Evolutionary conservation across 2,329 filamentous ascomycete genomes (phyloP).

Genomic region (Claviceps sp.): DNA sequence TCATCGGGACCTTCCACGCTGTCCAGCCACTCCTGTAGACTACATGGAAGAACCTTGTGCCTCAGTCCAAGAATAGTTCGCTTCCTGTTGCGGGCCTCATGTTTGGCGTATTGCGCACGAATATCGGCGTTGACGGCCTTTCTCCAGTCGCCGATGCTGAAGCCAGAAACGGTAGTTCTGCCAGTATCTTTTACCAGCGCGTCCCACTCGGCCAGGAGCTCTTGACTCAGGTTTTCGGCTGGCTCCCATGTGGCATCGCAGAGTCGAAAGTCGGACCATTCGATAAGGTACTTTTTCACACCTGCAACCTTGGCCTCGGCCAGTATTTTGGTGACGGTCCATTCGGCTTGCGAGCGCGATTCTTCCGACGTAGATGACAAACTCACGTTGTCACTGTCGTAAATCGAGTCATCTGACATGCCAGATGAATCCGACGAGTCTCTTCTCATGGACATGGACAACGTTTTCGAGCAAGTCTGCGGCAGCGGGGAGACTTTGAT

Average conservation of each 20-base stretch:
- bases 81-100: slow-evolving; percentile 29
- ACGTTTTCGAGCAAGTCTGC: not conserved
- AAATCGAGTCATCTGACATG: not conserved
- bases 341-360: slow-evolving; percentile 27
- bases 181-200: slow-evolving; percentile 23
- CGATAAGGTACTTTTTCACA: slow-evolving; percentile 19
- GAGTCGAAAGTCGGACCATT: slow-evolving; percentile 24
- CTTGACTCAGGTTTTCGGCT: slow-evolving; percentile 24
- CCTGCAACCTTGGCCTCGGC: slow-evolving; percentile 25
- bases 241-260: slow-evolving; percentile 38
- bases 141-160: slow-evolving; percentile 26
- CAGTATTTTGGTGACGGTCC: slow-evolving; percentile 37
- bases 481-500: not conserved
- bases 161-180: slow-evolving; percentile 19
- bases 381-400: slow-evolving; percentile 16
- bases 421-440: not conserved
- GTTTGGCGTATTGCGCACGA: slow-evolving; percentile 21
- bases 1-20: slow-evolving; percentile 1
- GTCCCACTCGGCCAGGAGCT: slow-evolving; percentile 30
- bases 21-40: slow-evolving; percentile 3
- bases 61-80: slow-evolving; percentile 23
- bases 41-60: slow-evolving; percentile 1
- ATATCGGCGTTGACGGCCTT: slow-evolving; percentile 17
- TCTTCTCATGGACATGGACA: not conserved
- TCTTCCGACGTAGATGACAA: slow-evolving; percentile 21